Percentiles rank a stretch among this genome's conserved stretches.
Evolutionary conservation across 306 rosid genomes (phyloP).

Genomic region (Prunus campanulata): DNA sequence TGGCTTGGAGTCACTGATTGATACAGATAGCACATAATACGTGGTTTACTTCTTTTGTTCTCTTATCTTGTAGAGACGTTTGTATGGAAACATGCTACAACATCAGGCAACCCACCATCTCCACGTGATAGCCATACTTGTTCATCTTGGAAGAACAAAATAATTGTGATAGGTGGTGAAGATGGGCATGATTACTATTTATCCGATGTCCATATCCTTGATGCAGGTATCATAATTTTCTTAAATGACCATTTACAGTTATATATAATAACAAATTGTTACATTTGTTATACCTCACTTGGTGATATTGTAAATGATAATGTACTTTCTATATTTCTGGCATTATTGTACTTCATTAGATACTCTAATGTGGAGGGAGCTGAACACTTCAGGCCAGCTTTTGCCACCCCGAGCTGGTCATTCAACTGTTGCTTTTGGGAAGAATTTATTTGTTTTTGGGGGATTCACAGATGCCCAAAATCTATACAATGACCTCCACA

Average conservation of each 20-base stretch:
- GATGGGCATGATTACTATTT: constrained; percentile 82
- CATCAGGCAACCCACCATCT: constrained; percentile 86
- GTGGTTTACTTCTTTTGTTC: constrained; percentile 18
- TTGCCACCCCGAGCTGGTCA: constrained; percentile 97
- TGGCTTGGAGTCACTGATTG: constrained; percentile 1
- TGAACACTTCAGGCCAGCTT: constrained; percentile 72
- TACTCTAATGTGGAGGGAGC: constrained; percentile 90
- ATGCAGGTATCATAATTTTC: constrained; percentile 55
- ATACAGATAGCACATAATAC: background rate
- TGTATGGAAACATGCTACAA: constrained; percentile 78
- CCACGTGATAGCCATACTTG: constrained; percentile 97
- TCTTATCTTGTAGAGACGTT: constrained; percentile 64
- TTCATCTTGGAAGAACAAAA: constrained; percentile 85
- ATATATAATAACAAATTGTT: background rate
- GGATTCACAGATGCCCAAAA: constrained; percentile 96
- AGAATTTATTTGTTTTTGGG: constrained; percentile 86
- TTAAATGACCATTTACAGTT: background rate
- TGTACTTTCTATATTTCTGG: constrained; percentile 26
- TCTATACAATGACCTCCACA: constrained; percentile 75
- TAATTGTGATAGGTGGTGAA: constrained; percentile 91
- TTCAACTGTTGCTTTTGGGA: constrained; percentile 82
- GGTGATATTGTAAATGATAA: constrained; percentile 5
- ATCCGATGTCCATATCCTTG: constrained; percentile 95
- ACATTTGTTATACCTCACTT: background rate
- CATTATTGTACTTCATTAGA: constrained; percentile 45